These are phyloP conservation scores for Panus rudis DNA, from an alignment of 768 basidiomycete species.

Conservation along the genomic window DNA sequence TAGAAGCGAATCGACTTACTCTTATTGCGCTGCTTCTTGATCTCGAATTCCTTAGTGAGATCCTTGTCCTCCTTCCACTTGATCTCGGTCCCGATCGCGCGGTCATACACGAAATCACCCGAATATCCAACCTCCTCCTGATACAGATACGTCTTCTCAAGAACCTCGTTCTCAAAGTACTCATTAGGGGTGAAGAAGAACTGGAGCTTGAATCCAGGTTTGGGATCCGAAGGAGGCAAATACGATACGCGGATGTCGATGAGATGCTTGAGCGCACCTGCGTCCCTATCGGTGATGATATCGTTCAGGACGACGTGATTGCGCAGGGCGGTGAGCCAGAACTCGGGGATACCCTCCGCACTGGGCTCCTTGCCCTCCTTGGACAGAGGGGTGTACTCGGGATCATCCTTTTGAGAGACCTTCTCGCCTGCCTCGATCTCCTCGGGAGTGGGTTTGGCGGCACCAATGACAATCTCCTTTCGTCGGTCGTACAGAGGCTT, in stretches of 20 bases:
- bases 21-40: constrained; percentile 99
- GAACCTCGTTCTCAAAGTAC: constrained; percentile 75
- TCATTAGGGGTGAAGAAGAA: constrained; percentile 82
- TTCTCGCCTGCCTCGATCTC: constrained; percentile 81
- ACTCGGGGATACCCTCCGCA: constrained; percentile 72
- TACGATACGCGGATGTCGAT: constrained; percentile 78
- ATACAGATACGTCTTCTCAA: constrained; percentile 94
- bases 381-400: constrained; percentile 51
- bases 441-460: constrained; percentile 61
- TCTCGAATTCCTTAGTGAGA: constrained; percentile 94
- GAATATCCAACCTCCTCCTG: constrained; percentile 89
- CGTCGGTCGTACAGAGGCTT: constrained; percentile 86
- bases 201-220: constrained; percentile 86
- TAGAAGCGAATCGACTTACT: constrained; percentile 38
- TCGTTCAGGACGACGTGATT: constrained; percentile 85
- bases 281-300: constrained; percentile 91
- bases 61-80: constrained; percentile 99
- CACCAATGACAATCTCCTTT: constrained; percentile 74
- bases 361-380: constrained; percentile 18
- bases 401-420: constrained; percentile 69
- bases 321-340: constrained; percentile 95
- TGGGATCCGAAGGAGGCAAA: constrained; percentile 51
- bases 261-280: constrained; percentile 74
- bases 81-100: constrained; percentile 85
- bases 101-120: constrained; percentile 96